Conservation (phyloP, 2,329 filamentous ascomycete species). For the Scolecobasidium constrictum region DNA sequence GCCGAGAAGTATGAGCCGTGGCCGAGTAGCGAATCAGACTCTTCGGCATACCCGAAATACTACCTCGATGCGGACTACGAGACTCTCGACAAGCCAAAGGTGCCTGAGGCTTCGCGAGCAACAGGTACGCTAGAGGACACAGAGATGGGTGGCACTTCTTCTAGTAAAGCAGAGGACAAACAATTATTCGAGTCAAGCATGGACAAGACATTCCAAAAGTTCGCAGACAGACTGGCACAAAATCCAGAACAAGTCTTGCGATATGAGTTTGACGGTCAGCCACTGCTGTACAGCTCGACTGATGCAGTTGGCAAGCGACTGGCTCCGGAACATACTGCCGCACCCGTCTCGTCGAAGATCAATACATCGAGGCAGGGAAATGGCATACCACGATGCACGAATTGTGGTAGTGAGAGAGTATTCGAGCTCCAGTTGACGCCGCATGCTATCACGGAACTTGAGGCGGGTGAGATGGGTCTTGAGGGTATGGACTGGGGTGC, state of each 20-base stretch:
- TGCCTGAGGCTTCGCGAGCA: constrained; percentile 37
- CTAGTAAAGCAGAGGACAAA: constrained; percentile 30
- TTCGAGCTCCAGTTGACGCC: constrained; percentile 93
- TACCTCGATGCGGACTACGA: constrained; percentile 91
- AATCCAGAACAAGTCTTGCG: constrained; percentile 41
- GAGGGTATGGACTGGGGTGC: constrained; percentile 98
- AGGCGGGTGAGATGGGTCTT: constrained; percentile 55
- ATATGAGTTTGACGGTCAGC: constrained; percentile 37
- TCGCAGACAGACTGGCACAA: constrained; percentile 38
- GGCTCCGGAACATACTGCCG: constrained; percentile 16
- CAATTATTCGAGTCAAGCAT: constrained; percentile 36
- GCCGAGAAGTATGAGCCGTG: constrained; percentile 53
- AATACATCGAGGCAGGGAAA: constrained; percentile 21
- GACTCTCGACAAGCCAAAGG: constrained; percentile 53
- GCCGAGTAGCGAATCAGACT: constrained; percentile 42
- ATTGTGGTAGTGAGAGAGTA: constrained; percentile 62
- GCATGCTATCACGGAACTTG: constrained; percentile 79
- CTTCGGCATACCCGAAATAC: constrained; percentile 50
- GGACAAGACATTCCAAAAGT: constrained; percentile 40
- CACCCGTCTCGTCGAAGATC: constrained; percentile 18
- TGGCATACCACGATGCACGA: constrained; percentile 60
- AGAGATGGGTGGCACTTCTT: constrained; percentile 17
- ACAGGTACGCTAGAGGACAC: constrained; percentile 29
- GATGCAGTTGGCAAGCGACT: constrained; percentile 65
- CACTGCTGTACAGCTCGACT: constrained; percentile 65